Evolutionary conservation across 495 filamentous ascomycete genomes (phyloP).

Genomic region (Penicillium lagena): DNA sequence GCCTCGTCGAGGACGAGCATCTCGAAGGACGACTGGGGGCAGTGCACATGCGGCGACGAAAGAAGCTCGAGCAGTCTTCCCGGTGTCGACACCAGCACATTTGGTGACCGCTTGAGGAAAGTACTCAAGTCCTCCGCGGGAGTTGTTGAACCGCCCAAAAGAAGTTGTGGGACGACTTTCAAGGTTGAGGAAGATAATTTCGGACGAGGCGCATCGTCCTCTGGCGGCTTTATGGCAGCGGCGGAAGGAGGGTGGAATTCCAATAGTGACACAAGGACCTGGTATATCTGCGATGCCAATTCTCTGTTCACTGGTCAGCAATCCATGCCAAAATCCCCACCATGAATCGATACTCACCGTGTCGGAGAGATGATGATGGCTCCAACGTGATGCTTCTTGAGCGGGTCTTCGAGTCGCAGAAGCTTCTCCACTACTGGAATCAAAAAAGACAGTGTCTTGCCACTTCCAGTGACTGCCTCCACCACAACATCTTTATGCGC

Average conservation of each 20-base stretch:
- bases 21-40: constrained; percentile 81
- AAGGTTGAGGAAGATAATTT: constrained; percentile 41
- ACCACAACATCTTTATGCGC: constrained; percentile 96
- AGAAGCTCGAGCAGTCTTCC: constrained; percentile 85
- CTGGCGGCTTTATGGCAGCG: constrained; percentile 45
- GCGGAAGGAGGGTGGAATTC: constrained; percentile 78
- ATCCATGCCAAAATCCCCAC: background rate
- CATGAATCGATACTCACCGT: constrained; percentile 29
- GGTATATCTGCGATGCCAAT: constrained; percentile 82
- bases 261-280: constrained; percentile 69
- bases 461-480: constrained; percentile 92
- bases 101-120: constrained; percentile 75
- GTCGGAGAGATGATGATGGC: constrained; percentile 91
- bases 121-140: constrained; percentile 75
- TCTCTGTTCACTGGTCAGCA: constrained; percentile 46
- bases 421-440: constrained; percentile 85
- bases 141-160: constrained; percentile 80
- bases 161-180: constrained; percentile 75
- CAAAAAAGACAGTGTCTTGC: constrained; percentile 88
- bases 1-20: constrained; percentile 91
- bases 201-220: constrained; percentile 49
- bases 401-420: constrained; percentile 64
- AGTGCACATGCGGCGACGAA: constrained; percentile 85
- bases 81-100: constrained; percentile 82
- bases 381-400: constrained; percentile 82